Evolutionary conservation across 805 yeast genomes (phyloP).

Genomic region (Candida sphagnicola): DNA sequence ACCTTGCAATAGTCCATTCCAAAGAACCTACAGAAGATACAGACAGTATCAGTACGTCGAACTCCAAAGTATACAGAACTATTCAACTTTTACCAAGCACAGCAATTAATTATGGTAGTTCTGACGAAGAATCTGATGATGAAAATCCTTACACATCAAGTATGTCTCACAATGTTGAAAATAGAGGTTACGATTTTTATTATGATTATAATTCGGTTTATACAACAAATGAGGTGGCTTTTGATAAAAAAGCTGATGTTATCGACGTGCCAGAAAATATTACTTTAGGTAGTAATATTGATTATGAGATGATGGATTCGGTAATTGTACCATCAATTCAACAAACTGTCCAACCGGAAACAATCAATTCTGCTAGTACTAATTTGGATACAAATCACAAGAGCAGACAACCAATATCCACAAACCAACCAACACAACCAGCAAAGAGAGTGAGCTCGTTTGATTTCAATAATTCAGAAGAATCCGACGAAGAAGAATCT

Average conservation of each 20-base stretch:
- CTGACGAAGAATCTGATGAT: slow-evolving; percentile 59
- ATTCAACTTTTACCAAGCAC: slow-evolving; percentile 86
- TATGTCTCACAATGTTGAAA: slow-evolving; percentile 68
- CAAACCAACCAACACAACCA: neutral
- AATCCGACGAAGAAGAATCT: slow-evolving; percentile 11
- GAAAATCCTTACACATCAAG: slow-evolving; percentile 49
- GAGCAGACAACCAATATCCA: neutral
- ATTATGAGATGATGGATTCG: slow-evolving; percentile 28
- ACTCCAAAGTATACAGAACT: slow-evolving; percentile 40
- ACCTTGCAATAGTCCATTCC: slow-evolving; percentile 12
- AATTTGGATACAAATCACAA: neutral
- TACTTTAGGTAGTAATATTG: slow-evolving; percentile 35
- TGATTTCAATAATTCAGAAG: slow-evolving; percentile 5
- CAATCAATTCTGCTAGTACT: neutral
- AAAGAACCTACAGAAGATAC: slow-evolving; percentile 20
- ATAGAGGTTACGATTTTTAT: slow-evolving; percentile 73
- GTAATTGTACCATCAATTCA: slow-evolving; percentile 1
- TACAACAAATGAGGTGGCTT: slow-evolving; percentile 45
- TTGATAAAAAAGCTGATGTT: slow-evolving; percentile 32
- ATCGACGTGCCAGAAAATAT: slow-evolving; percentile 47
- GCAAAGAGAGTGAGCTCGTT: slow-evolving; percentile 3
- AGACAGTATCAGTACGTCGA: slow-evolving; percentile 27
- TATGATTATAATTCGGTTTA: slow-evolving; percentile 81
- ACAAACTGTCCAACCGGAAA: neutral
- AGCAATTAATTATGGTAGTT: slow-evolving; percentile 69